Conservation (phyloP, 805 yeast genomes). For the Candida ascalaphidarum region DNA sequence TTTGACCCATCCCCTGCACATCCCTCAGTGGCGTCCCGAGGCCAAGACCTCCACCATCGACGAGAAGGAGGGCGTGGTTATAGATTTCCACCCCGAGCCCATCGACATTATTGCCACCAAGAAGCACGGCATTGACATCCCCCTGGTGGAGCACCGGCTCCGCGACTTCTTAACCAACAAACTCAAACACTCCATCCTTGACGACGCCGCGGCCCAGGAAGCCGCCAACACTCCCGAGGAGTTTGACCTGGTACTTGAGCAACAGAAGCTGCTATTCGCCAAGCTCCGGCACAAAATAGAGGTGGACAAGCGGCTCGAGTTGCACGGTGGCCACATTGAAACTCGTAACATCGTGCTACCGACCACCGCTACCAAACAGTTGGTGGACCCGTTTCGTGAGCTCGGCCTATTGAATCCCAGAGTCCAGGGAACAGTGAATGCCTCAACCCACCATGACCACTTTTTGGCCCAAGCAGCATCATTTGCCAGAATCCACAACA, state of each 20-base stretch:
- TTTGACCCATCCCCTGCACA: constrained; percentile 37
- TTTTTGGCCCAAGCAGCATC: constrained; percentile 67
- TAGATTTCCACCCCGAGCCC: constrained; percentile 20
- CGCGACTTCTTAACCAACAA: constrained; percentile 16
- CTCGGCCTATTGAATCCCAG: constrained; percentile 33
- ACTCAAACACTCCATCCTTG: constrained; percentile 27
- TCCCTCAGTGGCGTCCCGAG: constrained; percentile 32
- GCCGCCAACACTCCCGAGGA: constrained; percentile 39
- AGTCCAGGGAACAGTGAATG: constrained; percentile 32
- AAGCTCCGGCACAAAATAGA: constrained; percentile 34
- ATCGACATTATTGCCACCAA: constrained; percentile 13
- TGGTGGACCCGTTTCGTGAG: constrained; percentile 38
- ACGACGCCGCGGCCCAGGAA: constrained; percentile 24
- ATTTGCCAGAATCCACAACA: constrained; percentile 62
- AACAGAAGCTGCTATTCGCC: constrained; percentile 42
- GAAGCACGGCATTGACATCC: constrained; percentile 10
- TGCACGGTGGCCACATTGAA: constrained; percentile 41
- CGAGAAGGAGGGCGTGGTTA: constrained; percentile 8
- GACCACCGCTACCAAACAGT: constrained; percentile 29
- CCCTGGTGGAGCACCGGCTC: constrained; percentile 18
- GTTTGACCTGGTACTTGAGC: constrained; percentile 45
- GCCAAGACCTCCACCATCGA: constrained; percentile 9
- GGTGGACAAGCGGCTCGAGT: constrained; percentile 28
- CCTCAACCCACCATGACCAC: constrained; percentile 60
- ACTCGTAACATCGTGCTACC: constrained; percentile 38